Base-by-base conservation (phyloP, 352 stramenopile genomes). In the Globisporangium uncinulatum region DNA sequence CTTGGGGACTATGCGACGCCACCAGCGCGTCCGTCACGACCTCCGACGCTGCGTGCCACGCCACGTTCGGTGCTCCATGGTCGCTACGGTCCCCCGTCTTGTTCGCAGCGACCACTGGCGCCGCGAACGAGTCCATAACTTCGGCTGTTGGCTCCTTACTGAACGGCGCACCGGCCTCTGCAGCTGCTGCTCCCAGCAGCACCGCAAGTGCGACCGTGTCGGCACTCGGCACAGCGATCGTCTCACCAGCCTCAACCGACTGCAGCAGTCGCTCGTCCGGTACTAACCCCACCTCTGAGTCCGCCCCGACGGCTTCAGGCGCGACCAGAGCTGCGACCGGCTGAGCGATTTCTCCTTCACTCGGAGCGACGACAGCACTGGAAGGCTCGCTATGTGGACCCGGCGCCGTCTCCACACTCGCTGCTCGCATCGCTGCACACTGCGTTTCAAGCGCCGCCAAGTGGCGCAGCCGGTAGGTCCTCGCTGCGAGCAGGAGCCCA, bases 391-490 rank as follows among this genome's bases (percentile, higher is more conserved):
- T 15, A 0, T 6, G 37, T 17, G 49, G 31, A 32, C 24, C 29
- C 24, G 44, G 44, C 32, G 48, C 34, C 9, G 31, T 17, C 15
- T 32, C 11, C 10, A 31, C 8, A 17, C n/a, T 51, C 0, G 29
- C 50, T 21, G 34, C 61, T 48, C 29, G 34, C 63, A 34, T 32
- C 21, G 53, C 46, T 14, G 76, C 59, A 8, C 72, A 62, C 19
- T 83, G 55, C 10, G 32, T 29, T 44, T 86, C 56, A 14, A 92
- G 58, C 37, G 56, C 54, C 0, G 62, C 56, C 5, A 87, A 15
- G 45, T 83, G 70, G 20, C 63, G 73, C 51, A 86, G 44, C 5
- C 71, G 61, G 54, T 85, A 91, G 45, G 66, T 82, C 34, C 73
- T 69, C 13, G 82, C 63, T 0, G 75, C 70, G 6, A 87, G 59